These are phyloP conservation scores for Fonsecaea pedrosoi DNA, from an alignment of 2,329 filamentous ascomycete genomes.

Conservation along the genomic window DNA sequence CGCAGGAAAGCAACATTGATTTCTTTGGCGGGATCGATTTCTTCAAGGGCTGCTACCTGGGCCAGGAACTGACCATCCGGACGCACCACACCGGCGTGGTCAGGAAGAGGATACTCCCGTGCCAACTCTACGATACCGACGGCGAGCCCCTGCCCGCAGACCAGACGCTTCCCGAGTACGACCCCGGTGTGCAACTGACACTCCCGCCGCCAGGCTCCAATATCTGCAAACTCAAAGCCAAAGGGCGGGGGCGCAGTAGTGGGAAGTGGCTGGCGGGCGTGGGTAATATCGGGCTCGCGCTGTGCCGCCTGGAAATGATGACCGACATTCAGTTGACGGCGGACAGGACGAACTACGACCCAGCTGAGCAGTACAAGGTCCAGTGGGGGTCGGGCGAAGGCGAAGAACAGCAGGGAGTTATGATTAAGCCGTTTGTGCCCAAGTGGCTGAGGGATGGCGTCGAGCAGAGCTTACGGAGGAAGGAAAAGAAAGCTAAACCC, in stretches of 20 bases:
- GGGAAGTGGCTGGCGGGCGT: slow-evolving; percentile 81
- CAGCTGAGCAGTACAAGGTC: slow-evolving; percentile 68
- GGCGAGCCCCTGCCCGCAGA: slow-evolving; percentile 46
- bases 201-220: slow-evolving; percentile 54
- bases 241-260: slow-evolving; percentile 67
- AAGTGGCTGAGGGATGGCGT: slow-evolving; percentile 66
- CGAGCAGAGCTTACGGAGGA: slow-evolving; percentile 36
- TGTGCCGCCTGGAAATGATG: slow-evolving; percentile 91
- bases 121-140: slow-evolving; percentile 69
- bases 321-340: slow-evolving; percentile 77
- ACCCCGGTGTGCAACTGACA: slow-evolving; percentile 38
- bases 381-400: slow-evolving; percentile 52
- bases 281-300: slow-evolving; percentile 83
- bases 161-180: slow-evolving; percentile 55
- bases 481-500: slow-evolving; percentile 34
- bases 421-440: slow-evolving; percentile 81
- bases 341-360: slow-evolving; percentile 66
- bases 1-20: slow-evolving; percentile 90
- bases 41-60: slow-evolving; percentile 94
- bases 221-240: slow-evolving; percentile 59
- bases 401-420: slow-evolving; percentile 54
- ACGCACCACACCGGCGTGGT: slow-evolving; percentile 95
- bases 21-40: slow-evolving; percentile 86
- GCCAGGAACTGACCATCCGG: slow-evolving; percentile 94
- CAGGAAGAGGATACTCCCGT: slow-evolving; percentile 84